These are phyloP conservation scores for Backusella morwellensis DNA, from an alignment of 192 early-diverging fungal species.

Conservation along the genomic window DNA sequence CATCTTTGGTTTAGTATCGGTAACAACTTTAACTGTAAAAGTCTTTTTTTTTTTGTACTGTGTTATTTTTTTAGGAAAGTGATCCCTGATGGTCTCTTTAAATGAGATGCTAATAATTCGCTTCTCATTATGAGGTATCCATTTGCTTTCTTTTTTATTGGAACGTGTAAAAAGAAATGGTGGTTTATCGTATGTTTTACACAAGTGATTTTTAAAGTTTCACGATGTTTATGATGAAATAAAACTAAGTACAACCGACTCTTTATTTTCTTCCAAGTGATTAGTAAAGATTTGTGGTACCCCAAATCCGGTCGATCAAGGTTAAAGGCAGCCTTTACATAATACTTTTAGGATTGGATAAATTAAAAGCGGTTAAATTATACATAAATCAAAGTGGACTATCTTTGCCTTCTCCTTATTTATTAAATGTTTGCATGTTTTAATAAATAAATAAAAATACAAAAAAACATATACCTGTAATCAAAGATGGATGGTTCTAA, in stretches of 20 bases:
- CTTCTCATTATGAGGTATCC: background rate
- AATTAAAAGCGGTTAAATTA: background rate
- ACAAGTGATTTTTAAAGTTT: background rate
- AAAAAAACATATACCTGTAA: background rate
- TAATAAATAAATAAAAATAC: background rate
- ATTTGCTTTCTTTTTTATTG: background rate
- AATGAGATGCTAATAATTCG: background rate
- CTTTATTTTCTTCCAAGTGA: background rate
- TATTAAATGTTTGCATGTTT: background rate
- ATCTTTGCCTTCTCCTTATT: background rate
- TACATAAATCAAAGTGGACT: background rate
- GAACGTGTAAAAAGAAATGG: slow-evolving; percentile 2
- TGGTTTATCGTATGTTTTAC: background rate
- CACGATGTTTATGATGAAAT: slow-evolving; percentile 4
- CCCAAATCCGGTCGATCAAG: background rate
- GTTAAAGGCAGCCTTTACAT: background rate
- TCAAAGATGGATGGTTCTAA: background rate
- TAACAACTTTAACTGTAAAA: background rate
- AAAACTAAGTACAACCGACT: background rate
- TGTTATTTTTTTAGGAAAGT: background rate
- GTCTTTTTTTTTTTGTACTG: background rate
- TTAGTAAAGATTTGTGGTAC: background rate
- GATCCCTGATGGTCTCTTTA: background rate
- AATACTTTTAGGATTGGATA: background rate
- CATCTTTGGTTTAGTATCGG: background rate